Conservation (phyloP, 179 eudicot genomes). For the Spinacia oleracea region DNA sequence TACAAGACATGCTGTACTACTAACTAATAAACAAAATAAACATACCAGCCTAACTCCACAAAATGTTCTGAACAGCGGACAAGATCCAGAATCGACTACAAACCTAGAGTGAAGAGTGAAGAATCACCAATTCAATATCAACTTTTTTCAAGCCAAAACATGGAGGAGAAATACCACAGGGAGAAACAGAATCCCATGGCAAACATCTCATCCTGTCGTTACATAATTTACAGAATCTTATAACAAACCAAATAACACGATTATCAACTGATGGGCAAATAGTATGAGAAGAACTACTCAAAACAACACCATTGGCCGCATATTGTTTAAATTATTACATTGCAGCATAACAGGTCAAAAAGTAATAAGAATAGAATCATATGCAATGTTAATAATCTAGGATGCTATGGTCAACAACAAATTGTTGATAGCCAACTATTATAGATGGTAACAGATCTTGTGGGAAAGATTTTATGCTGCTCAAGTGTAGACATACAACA, state of each 20-base stretch:
- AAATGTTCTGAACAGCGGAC: conserved; percentile 11
- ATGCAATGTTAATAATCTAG: not conserved
- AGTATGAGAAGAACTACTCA: not conserved
- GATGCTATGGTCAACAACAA: too few relatives aligned
- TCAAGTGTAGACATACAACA: not conserved
- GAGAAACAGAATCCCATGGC: not conserved
- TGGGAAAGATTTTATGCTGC: not conserved
- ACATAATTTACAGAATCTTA: too few relatives aligned
- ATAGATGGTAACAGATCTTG: not conserved
- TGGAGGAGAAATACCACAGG: not conserved
- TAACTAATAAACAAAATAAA: not conserved
- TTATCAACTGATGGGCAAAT: not conserved
- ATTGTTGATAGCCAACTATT: not conserved
- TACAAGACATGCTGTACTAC: not conserved
- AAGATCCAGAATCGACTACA: conserved; percentile 2
- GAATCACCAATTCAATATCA: conserved; percentile 22
- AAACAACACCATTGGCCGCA: not conserved
- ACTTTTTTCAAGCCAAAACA: too few relatives aligned
- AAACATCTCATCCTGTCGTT: too few relatives aligned
- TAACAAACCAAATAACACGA: too few relatives aligned
- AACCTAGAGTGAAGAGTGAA: conserved; percentile 19
- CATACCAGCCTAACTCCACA: conserved; percentile 26
- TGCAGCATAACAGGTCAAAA: not conserved
- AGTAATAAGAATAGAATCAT: not conserved
- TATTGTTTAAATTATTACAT: not conserved